Evolutionary conservation across 2,329 filamentous ascomycete species (phyloP), one percentile per base, ranked within the genome.

Genomic region (Aureobasidium musti): DNA sequence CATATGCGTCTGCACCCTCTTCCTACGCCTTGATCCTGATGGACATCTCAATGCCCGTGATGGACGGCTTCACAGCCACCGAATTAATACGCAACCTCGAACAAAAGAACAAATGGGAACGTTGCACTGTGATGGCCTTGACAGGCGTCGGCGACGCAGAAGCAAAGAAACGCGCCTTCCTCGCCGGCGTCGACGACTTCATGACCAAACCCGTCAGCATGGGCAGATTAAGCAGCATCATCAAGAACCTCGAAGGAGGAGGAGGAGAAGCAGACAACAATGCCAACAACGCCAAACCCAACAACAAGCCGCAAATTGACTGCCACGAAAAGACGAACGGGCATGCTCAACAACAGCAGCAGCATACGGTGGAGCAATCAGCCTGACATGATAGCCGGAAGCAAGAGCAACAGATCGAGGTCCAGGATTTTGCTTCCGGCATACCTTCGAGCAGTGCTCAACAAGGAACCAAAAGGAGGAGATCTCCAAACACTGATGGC

Each of bases 21-120:
- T 70, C 74, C 0, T 80, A 79, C 57, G 78, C 79, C 45, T 77
- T 83, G 49, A 78, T 84, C 2, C 78, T 84, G 26, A 84, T 84
- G 81, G 82, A 77, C 52, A 71, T 77, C 14, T 70, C 68, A 17
- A 77, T 77, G 75, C 75, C 75, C 3, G 69, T 76, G 26, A 76
- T 77, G 73, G 73, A 76, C 43, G 75, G 75, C 14, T 71, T 72
- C 43, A 69, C 72, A 33, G 72, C 74, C 10, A 74, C 74, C 19
- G 66, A 70, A 19, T 67, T 70, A 28, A 76, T 77, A 11, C 70
- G 74, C 10, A 57, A 66, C 5, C 67, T 73, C 33, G 75, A 76
- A 67, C 66, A 56, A 13, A 67, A 68, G 64, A 61, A 69, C 53
- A 65, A 65, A 19, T 68, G 61, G 50, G 57, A n/a, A 4, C 67